Conservation (phyloP, 495 filamentous ascomycete species). For the Talaromyces ruber region DNA sequence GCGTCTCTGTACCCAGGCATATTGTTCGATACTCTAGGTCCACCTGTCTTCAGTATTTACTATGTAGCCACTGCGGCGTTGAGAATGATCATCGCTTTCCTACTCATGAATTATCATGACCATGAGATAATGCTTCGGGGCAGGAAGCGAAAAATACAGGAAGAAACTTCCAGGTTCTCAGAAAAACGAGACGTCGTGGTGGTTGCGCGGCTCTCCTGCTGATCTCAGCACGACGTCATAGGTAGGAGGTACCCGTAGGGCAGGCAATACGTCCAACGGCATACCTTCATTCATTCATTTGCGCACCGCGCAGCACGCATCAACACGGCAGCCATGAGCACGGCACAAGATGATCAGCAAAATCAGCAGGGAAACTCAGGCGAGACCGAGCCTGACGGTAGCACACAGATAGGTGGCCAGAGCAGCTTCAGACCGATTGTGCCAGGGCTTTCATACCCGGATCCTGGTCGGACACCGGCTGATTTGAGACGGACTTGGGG, state of each 20-base stretch:
- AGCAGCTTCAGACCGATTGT: slow-evolving; percentile 18
- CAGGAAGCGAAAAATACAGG: neutral
- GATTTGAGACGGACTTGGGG: slow-evolving; percentile 12
- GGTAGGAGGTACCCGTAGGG: neutral
- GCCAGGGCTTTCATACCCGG: slow-evolving; percentile 17
- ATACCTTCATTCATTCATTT: neutral
- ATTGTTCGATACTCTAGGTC: too few species aligned
- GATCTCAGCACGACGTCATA: neutral
- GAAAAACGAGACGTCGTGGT: neutral
- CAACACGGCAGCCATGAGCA: neutral
- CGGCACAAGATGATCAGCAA: neutral
- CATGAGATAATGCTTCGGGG: too few species aligned
- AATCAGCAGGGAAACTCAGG: neutral
- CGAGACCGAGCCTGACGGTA: neutral
- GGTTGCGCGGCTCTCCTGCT: neutral
- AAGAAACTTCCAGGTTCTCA: neutral
- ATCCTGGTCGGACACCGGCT: slow-evolving; percentile 11
- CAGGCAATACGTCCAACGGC: neutral
- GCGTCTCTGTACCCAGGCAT: too few species aligned
- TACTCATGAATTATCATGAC: neutral
- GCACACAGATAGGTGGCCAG: slow-evolving; percentile 1
- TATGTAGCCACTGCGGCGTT: too few species aligned
- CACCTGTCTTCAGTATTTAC: too few species aligned
- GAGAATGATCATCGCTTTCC: too few species aligned
- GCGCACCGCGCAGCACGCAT: neutral